phyloP scores from a whole-genome alignment of 2,329 filamentous ascomycete species.

The Emergomyces orientalis region DNA sequence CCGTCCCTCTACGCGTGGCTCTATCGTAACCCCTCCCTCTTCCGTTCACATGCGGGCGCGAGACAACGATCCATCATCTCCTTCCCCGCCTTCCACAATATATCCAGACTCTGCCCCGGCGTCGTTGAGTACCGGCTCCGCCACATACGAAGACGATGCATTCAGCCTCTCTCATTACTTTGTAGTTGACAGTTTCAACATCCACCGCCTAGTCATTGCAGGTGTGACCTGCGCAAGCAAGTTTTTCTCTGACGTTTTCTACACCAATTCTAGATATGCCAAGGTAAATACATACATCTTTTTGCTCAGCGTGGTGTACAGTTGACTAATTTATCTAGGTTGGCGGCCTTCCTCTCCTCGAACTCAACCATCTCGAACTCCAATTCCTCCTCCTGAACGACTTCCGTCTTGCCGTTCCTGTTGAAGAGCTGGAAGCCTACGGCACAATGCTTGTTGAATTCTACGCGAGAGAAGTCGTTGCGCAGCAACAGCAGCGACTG shows the following conservation, averaged over 20 bases:
- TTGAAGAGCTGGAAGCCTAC: slow-evolving; percentile 94
- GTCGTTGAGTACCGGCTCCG: not conserved
- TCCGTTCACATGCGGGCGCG: slow-evolving; percentile 28
- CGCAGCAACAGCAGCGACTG: slow-evolving; percentile 43
- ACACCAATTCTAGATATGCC: slow-evolving; percentile 97
- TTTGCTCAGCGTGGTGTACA: slow-evolving; percentile 11
- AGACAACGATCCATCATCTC: slow-evolving; percentile 25
- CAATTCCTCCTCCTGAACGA: slow-evolving; percentile 95
- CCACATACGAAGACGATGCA: slow-evolving; percentile 27
- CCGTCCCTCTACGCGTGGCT: slow-evolving; percentile 18
- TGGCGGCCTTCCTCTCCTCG: slow-evolving; percentile 79
- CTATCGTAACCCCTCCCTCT: slow-evolving; percentile 31
- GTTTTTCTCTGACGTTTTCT: slow-evolving; percentile 98
- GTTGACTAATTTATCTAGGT: slow-evolving; percentile 50
- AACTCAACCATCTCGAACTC: slow-evolving; percentile 91
- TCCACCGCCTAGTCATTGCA: slow-evolving; percentile 90
- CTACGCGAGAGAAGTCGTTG: slow-evolving; percentile 81
- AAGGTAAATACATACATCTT: slow-evolving; percentile 56
- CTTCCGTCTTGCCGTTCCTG: slow-evolving; percentile 82
- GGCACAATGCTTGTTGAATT: slow-evolving; percentile 98
- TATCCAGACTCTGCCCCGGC: slow-evolving; percentile 9
- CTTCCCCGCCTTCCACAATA: slow-evolving; percentile 27
- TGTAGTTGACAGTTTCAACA: slow-evolving; percentile 98
- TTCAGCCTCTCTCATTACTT: slow-evolving; percentile 63
- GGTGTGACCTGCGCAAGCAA: slow-evolving; percentile 98